These are phyloP conservation scores for Silene conica DNA, from an alignment of 148 eudicot genomes.

Conservation along the genomic window DNA sequence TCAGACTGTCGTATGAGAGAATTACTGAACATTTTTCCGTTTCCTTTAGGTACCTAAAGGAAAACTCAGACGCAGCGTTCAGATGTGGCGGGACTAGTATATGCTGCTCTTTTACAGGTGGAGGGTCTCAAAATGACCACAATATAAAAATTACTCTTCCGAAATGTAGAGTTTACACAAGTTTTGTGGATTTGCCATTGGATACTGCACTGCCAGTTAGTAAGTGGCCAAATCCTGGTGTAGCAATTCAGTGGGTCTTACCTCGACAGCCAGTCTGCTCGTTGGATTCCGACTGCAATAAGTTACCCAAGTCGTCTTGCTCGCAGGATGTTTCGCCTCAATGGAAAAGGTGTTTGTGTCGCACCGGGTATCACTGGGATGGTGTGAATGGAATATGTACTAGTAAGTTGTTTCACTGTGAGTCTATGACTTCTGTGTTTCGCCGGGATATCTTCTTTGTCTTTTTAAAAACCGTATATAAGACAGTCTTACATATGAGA, in stretches of 20 bases:
- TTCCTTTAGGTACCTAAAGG: constrained; percentile 15
- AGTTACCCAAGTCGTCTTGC: constrained; percentile 36
- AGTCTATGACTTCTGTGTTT: no score
- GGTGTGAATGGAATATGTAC: constrained; percentile 33
- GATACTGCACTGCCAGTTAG: constrained; percentile 34
- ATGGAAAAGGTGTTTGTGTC: constrained; percentile 42
- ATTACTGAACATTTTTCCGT: no score
- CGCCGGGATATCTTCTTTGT: no score
- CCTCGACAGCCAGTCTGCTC: constrained; percentile 41
- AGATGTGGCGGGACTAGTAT: constrained; percentile 23
- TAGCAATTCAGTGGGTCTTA: constrained; percentile 43
- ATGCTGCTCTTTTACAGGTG: constrained; percentile 49
- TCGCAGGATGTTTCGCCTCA: constrained; percentile 19
- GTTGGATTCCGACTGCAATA: constrained; percentile 29
- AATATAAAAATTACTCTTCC: constrained; percentile 29
- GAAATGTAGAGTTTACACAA: constrained; percentile 44
- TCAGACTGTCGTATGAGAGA: no score
- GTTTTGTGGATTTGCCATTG: constrained; percentile 38
- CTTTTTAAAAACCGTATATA: no score
- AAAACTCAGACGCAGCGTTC: constrained; percentile 21
- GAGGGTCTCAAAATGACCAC: constrained; percentile 44
- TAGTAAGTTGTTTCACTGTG: constrained; percentile 30
- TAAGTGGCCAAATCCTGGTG: constrained; percentile 48
- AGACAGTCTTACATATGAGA: no score
- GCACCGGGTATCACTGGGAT: constrained; percentile 38